Conservation (phyloP, 768 basidiomycete species). For the Tephrocybe sp. region DNA sequence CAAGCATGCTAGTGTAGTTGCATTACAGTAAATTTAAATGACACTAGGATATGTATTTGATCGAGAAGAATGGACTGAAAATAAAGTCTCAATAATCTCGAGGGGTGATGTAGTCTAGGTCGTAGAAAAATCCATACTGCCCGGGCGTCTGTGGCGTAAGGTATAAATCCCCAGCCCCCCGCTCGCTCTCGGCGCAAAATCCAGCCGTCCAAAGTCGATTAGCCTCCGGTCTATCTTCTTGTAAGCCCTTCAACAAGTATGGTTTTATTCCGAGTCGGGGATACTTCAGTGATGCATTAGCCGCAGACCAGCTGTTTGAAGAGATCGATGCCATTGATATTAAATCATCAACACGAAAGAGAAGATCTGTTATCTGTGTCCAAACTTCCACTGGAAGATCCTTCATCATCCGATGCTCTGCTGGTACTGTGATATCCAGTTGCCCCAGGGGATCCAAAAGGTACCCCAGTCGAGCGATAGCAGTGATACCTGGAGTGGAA, state of each 20-base stretch:
- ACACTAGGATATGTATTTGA: too few species aligned
- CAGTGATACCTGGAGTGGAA: neutral
- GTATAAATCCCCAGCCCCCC: too few species aligned
- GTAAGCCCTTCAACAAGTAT: neutral
- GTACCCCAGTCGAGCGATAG: neutral
- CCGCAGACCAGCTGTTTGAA: neutral
- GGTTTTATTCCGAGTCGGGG: neutral
- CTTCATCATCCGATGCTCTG: neutral
- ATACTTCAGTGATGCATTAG: neutral
- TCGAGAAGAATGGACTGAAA: too few species aligned
- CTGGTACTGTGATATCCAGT: neutral
- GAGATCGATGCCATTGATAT: neutral
- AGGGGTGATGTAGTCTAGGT: too few species aligned
- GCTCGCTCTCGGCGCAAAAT: too few species aligned
- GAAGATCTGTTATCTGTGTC: neutral
- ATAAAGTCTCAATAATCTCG: too few species aligned
- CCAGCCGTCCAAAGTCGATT: neutral
- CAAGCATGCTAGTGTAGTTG: too few species aligned
- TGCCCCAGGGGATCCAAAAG: neutral
- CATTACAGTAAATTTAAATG: too few species aligned
- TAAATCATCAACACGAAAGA: neutral
- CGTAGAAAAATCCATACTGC: too few species aligned
- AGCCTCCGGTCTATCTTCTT: neutral
- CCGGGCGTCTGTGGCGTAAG: too few species aligned
- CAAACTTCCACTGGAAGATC: neutral